Percentiles rank a stretch among this genome's conserved stretches.
phyloP scores from a whole-genome alignment of 1,284 basidiomycete genomes.

The Leccinum subatratum region DNA sequence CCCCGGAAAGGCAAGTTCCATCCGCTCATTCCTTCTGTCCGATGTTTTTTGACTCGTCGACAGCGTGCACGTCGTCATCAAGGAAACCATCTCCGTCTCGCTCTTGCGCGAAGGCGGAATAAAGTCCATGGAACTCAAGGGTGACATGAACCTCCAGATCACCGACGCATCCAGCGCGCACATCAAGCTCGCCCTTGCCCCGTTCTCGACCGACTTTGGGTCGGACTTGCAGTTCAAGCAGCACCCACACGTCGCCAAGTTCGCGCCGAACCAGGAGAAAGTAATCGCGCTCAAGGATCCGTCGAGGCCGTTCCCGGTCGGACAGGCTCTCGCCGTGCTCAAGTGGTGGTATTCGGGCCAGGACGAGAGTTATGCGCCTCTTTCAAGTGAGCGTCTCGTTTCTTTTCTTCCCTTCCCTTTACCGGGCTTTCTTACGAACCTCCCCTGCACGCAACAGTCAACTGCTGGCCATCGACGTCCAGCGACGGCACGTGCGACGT shows the following conservation, averaged over 20 bases:
- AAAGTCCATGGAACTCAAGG: conserved; percentile 85
- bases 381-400: conserved; percentile 67
- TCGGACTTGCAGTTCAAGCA: conserved; percentile 86
- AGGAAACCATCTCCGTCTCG: conserved; percentile 77
- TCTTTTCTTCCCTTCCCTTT: not conserved
- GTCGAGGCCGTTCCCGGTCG: conserved; percentile 80
- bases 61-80: conserved; percentile 83
- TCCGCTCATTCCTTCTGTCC: not conserved
- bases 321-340: conserved; percentile 81
- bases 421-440: not conserved
- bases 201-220: conserved; percentile 61
- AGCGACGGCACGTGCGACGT: conserved; percentile 89
- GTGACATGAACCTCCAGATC: conserved; percentile 90
- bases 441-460: conserved; percentile 55
- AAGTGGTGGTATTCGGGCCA: conserved; percentile 91
- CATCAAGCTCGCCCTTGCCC: conserved; percentile 66
- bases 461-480: conserved; percentile 92
- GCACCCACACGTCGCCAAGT: conserved; percentile 92
- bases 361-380: conserved; percentile 87
- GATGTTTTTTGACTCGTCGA: not conserved
- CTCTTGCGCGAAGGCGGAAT: conserved; percentile 89
- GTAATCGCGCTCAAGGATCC: conserved; percentile 83
- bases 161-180: conserved; percentile 74
- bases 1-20: conserved; percentile 62
- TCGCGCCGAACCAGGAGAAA: conserved; percentile 60